Percentiles rank a stretch among this genome's conserved stretches.
phyloP scores from a whole-genome alignment of 2,329 filamentous ascomycete genomes.

The Aaosphaeria pasadenensis region DNA sequence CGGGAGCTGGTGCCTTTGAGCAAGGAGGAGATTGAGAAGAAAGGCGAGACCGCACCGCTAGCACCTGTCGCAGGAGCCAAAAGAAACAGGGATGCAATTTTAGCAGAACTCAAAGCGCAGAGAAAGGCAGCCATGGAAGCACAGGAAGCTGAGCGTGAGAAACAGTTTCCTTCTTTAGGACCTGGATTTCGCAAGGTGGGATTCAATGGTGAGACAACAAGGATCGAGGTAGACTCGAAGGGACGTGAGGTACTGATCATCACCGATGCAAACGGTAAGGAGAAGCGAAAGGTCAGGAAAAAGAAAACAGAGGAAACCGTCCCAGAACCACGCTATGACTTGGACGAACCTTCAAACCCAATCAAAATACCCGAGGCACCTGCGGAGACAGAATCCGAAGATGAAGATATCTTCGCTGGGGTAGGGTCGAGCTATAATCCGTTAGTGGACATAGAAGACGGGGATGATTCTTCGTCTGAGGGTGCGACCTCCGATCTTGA shows the following conservation, averaged over 20 bases:
- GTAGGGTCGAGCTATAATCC: conserved; percentile 61
- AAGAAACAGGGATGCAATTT: conserved; percentile 57
- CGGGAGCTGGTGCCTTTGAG: conserved; percentile 69
- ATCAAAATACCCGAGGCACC: conserved; percentile 40
- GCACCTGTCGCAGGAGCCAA: conserved; percentile 45
- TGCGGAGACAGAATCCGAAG: conserved; percentile 37
- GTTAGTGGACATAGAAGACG: conserved; percentile 51
- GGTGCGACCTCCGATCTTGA: conserved; percentile 25
- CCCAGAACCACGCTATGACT: conserved; percentile 39
- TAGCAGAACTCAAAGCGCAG: conserved; percentile 58
- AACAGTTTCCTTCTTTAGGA: conserved; percentile 47
- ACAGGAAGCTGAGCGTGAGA: conserved; percentile 40
- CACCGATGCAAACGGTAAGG: conserved; percentile 58
- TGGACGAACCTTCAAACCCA: conserved; percentile 45
- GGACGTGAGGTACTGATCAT: conserved; percentile 59
- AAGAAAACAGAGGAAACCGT: conserved; percentile 36
- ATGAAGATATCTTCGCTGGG: conserved; percentile 62
- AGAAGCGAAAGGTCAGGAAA: conserved; percentile 61
- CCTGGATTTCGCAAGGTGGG: conserved; percentile 55
- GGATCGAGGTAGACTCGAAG: conserved; percentile 55
- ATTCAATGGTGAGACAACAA: conserved; percentile 48
- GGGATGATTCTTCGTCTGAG: conserved; percentile 44
- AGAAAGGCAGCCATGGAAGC: conserved; percentile 44
- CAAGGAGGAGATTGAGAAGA: conserved; percentile 56
- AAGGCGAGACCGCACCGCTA: conserved; percentile 49